These are phyloP conservation scores for Gossypium trilobum DNA, from an alignment of 441 rosid genomes.

Conservation along the genomic window DNA sequence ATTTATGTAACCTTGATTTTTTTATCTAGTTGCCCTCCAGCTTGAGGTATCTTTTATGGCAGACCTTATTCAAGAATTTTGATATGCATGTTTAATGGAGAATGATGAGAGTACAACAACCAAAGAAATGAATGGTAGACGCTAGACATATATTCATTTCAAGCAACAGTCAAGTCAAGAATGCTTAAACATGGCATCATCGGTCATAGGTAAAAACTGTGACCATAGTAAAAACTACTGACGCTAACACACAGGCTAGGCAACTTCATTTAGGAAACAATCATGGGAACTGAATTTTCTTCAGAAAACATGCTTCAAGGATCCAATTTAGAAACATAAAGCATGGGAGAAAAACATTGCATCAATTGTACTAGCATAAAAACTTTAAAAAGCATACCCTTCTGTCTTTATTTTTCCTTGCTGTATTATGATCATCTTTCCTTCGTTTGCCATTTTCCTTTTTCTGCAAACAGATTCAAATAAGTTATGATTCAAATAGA, in stretches of 20 bases:
- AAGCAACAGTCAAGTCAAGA: background rate
- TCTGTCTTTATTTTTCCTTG: slow-evolving; percentile 72
- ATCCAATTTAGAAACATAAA: background rate
- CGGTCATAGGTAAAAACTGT: background rate
- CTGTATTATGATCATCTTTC: slow-evolving; percentile 67
- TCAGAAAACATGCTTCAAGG: background rate
- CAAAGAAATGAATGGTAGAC: background rate
- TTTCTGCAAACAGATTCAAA: slow-evolving; percentile 37
- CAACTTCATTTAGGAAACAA: background rate
- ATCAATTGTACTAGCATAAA: background rate
- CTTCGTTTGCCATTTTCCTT: slow-evolving; percentile 81
- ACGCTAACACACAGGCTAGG: background rate
- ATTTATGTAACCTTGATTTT: slow-evolving; percentile 3
- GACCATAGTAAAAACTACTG: background rate
- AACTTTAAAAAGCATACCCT: slow-evolving; percentile 38
- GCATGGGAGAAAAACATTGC: background rate
- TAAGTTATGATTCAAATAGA: background rate
- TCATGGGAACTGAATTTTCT: background rate
- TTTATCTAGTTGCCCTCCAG: background rate
- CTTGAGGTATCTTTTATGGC: background rate
- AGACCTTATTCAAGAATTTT: background rate
- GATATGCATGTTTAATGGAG: background rate
- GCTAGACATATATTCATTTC: background rate
- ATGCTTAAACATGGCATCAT: background rate
- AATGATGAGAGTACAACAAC: background rate